These are phyloP conservation scores for Trichophyton simii DNA, from an alignment of 2,329 filamentous ascomycete genomes.

Conservation along the genomic window DNA sequence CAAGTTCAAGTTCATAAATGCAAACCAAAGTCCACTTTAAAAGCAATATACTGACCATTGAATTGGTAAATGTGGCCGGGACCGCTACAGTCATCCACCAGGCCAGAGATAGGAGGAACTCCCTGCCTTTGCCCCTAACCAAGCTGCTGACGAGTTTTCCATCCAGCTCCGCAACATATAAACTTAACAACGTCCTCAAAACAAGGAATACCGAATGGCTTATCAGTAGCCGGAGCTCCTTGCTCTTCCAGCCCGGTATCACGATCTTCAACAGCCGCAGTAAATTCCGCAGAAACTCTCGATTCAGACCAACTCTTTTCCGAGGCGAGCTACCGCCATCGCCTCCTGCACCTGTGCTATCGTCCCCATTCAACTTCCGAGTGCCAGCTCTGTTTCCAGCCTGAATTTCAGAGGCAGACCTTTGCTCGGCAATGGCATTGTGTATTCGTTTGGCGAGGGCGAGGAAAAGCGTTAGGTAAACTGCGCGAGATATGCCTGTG, in stretches of 20 bases:
- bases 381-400: slow-evolving; percentile 44
- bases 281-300: slow-evolving; percentile 71
- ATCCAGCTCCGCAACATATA: slow-evolving; percentile 94
- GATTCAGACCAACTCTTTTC: slow-evolving; percentile 83
- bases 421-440: slow-evolving; percentile 84
- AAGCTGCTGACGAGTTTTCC: slow-evolving; percentile 83
- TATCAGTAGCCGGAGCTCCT: slow-evolving; percentile 71
- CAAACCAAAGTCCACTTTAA: neutral
- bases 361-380: slow-evolving; percentile 19
- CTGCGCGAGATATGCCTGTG: slow-evolving; percentile 65
- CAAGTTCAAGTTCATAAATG: neutral
- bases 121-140: slow-evolving; percentile 78
- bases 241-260: slow-evolving; percentile 78
- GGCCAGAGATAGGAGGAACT: slow-evolving; percentile 75
- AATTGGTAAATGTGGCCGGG: slow-evolving; percentile 95
- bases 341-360: slow-evolving; percentile 13
- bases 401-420: slow-evolving; percentile 62
- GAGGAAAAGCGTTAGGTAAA: slow-evolving; percentile 72
- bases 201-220: slow-evolving; percentile 92
- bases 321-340: slow-evolving; percentile 28
- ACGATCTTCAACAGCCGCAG: slow-evolving; percentile 71
- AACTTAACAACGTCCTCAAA: slow-evolving; percentile 75
- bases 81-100: slow-evolving; percentile 99
- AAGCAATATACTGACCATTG: slow-evolving; percentile 56
- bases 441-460: slow-evolving; percentile 77